Evolutionary conservation across 176 grass and related monocot species (phyloP).

Genomic region (Areca catechu): DNA sequence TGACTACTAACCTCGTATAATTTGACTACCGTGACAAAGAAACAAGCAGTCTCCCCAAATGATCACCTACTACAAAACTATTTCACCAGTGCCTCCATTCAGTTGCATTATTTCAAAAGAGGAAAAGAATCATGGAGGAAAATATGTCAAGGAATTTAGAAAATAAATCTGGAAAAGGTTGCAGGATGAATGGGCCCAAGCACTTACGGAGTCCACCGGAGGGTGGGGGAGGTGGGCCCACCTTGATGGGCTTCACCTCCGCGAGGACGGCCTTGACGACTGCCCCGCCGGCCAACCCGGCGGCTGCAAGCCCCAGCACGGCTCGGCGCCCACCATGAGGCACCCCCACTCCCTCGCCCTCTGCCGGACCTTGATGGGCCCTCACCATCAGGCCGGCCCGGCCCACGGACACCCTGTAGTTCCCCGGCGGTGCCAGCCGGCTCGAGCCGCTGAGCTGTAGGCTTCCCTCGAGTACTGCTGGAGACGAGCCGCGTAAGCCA

Average conservation of each 20-base stretch:
- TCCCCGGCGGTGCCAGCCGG: background rate
- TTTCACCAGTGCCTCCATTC: too few relatives aligned
- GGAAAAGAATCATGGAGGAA: too few relatives aligned
- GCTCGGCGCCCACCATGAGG: conserved; percentile 45
- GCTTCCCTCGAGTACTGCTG: conserved; percentile 33
- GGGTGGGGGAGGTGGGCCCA: conserved; percentile 38
- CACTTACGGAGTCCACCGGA: conserved; percentile 88
- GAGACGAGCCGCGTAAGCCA: conserved; percentile 46
- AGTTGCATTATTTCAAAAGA: too few relatives aligned
- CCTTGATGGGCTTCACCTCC: conserved; percentile 31
- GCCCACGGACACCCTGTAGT: background rate
- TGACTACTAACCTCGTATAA: too few relatives aligned
- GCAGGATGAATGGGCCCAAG: background rate
- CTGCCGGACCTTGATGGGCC: conserved; percentile 30
- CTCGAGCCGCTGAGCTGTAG: conserved; percentile 19
- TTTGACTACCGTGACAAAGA: too few relatives aligned
- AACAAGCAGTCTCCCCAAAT: too few relatives aligned
- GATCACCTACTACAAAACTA: too few relatives aligned
- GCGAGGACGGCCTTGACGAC: conserved; percentile 53
- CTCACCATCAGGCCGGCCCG: conserved; percentile 33
- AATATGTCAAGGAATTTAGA: too few relatives aligned
- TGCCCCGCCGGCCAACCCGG: conserved; percentile 34
- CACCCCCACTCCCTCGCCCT: conserved; percentile 29
- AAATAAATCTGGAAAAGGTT: too few relatives aligned
- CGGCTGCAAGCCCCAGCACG: conserved; percentile 63